Evolutionary conservation across 306 rosid species (phyloP), one percentile per base, ranked within the genome.

Genomic region (Benincasa hispida): DNA sequence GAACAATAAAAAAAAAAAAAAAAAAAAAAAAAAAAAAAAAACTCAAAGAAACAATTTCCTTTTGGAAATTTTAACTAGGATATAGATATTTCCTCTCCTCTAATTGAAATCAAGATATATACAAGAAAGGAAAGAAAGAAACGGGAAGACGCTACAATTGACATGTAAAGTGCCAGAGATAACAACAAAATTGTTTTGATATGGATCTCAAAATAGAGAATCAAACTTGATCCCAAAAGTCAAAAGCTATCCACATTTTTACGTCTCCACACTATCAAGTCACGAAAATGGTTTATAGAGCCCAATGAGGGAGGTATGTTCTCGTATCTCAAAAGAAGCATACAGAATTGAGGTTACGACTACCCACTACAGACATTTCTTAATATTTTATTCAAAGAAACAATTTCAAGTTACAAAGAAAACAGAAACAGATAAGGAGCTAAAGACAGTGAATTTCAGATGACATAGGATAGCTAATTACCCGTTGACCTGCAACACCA

Each of bases 401-500:
- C 51, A 45, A 12, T 45, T 45, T 18, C 51, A n/a, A n/a, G n/a
- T n/a, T n/a, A n/a, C n/a, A 45, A 2, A 13, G 17, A 11, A 45
- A 45, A 45, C 18, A 45, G 17, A 45, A 45, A 45, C 51, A 50
- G 2, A n/a, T n/a, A 65, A 14, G 25, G 27, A 66, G n/a, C 5
- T 12, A 54, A 19, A 67, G 35, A 66, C 13, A 24, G 30, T 32
- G 9, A n/a, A n/a, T 55, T 54, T 21, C 5, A 39, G 45, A 41
- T 22, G 76, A 27, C 59, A 72, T 9, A 27, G 25, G 21, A 15
- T 17, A 34, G 34, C 39, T 82, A n/a, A 68, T 60, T 88, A 91
- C 98, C 93, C 25, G 81, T 84, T 74, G 45, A 47, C 83, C 51
- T 15, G 93, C 97, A 69, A 86, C 88, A 59, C 98, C 98, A 1